These are phyloP conservation scores for Kwoniella shandongensis DNA, from an alignment of 768 basidiomycete genomes.

Conservation along the genomic window DNA sequence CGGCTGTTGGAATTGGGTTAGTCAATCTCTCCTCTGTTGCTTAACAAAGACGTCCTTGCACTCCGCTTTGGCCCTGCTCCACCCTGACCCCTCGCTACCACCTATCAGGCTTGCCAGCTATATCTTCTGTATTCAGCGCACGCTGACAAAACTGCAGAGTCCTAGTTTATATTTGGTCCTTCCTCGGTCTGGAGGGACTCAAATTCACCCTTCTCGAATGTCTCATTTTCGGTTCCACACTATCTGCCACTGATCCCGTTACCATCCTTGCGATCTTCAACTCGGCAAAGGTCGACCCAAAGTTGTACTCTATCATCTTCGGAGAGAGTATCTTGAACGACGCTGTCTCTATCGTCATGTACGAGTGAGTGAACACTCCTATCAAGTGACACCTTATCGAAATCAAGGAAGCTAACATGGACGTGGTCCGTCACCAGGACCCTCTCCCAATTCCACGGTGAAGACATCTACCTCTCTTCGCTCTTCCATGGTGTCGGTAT, in stretches of 20 bases:
- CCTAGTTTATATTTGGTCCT: constrained; percentile 90
- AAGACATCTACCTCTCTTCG: constrained; percentile 75
- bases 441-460: constrained; percentile 85
- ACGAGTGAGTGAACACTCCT: constrained; percentile 72
- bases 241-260: constrained; percentile 96
- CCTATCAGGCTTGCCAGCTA: no score
- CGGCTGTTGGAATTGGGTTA: constrained; percentile 92
- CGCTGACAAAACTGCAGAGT: constrained; percentile 59
- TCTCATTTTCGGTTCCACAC: constrained; percentile 90
- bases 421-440: constrained; percentile 62
- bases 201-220: constrained; percentile 86
- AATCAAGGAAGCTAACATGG: neutral
- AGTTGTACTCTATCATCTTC: constrained; percentile 94
- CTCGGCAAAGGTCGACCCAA: constrained; percentile 97
- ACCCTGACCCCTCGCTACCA: constrained; percentile 3
- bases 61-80: no score
- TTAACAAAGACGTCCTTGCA: no score
- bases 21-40: constrained; percentile 50
- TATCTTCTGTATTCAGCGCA: neutral
- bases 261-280: constrained; percentile 98
- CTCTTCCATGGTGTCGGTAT: constrained; percentile 97
- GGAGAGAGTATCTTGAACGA: constrained; percentile 96
- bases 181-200: constrained; percentile 85
- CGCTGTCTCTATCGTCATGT: constrained; percentile 99
- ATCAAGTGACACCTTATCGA: no score